These are phyloP conservation scores for Mucor racemosus DNA, from an alignment of 371 early-diverging fungal species.

Conservation along the genomic window DNA sequence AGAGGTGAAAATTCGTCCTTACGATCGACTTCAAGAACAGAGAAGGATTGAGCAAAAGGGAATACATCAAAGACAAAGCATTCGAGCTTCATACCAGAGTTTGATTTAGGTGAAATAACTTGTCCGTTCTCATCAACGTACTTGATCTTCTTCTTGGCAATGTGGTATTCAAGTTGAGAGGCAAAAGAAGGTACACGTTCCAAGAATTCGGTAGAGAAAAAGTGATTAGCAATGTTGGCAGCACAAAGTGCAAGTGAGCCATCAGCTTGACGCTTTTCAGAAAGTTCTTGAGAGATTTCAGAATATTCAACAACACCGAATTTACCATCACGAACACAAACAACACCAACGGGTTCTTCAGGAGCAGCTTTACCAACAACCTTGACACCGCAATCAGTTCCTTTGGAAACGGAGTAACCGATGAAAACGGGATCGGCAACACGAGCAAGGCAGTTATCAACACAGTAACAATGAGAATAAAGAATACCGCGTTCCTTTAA, in stretches of 20 bases:
- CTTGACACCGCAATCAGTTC: constrained; percentile 94
- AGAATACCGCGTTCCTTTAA: constrained; percentile 63
- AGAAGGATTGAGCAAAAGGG: constrained; percentile 84
- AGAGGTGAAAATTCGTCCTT: constrained; percentile 97
- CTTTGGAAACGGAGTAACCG: constrained; percentile 65
- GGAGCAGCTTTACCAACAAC: constrained; percentile 85
- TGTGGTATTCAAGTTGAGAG: constrained; percentile 86
- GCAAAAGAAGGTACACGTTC: constrained; percentile 81
- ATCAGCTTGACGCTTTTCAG: constrained; percentile 66
- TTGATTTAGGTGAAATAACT: constrained; percentile 65
- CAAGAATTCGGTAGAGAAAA: constrained; percentile 92
- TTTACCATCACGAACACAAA: constrained; percentile 82
- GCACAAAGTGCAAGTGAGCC: constrained; percentile 82
- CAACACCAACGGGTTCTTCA: constrained; percentile 94
- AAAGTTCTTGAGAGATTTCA: constrained; percentile 81
- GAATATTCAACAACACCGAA: constrained; percentile 95
- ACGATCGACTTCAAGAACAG: constrained; percentile 91
- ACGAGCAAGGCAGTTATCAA: constrained; percentile 93
- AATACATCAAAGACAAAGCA: constrained; percentile 97
- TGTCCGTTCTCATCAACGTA: constrained; percentile 81
- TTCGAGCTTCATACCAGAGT: constrained; percentile 93
- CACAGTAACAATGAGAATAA: constrained; percentile 90
- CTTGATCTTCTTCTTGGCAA: constrained; percentile 97
- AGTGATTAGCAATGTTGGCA: constrained; percentile 98
- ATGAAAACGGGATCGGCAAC: constrained; percentile 95